Evolutionary conservation across 306 rosid genomes (phyloP).

Genomic region (cucumber (Cucumis sativus)): DNA sequence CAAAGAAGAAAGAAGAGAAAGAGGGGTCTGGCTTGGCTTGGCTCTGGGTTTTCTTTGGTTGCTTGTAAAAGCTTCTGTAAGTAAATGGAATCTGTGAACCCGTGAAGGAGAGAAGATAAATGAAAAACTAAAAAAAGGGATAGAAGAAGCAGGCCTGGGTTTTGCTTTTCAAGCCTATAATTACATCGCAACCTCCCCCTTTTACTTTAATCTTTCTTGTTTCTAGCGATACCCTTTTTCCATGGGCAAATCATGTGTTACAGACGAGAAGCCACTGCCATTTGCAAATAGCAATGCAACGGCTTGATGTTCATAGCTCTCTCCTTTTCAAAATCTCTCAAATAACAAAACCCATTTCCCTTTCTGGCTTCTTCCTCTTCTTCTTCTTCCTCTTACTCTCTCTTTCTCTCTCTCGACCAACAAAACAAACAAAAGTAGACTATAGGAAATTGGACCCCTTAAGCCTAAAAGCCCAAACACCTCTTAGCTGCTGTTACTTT

Average conservation of each 20-base stretch:
- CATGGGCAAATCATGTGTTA: constrained; percentile 48
- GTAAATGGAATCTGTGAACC: constrained; percentile 5
- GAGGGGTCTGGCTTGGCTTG: background rate
- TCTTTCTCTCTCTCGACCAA: background rate
- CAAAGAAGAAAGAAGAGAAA: constrained; percentile 12
- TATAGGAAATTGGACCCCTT: background rate
- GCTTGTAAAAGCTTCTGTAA: constrained; percentile 11
- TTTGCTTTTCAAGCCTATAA: constrained; percentile 24
- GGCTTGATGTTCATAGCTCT: constrained; percentile 26
- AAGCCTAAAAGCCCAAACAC: background rate
- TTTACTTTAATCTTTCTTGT: constrained; percentile 23
- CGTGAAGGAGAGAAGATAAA: constrained; percentile 11
- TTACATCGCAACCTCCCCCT: constrained; percentile 21
- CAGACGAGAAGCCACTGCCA: constrained; percentile 11
- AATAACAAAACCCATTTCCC: constrained; percentile 18
- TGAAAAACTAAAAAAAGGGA: constrained; percentile 5
- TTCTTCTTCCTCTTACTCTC: too few relatives aligned
- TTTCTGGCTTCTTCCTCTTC: background rate
- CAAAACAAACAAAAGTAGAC: background rate
- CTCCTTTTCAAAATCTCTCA: constrained; percentile 12
- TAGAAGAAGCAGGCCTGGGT: constrained; percentile 2
- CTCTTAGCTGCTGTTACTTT: background rate
- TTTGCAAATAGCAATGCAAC: constrained; percentile 15
- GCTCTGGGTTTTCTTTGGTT: constrained; percentile 16
- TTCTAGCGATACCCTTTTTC: constrained; percentile 32